phyloP scores from a whole-genome alignment of 1,284 basidiomycete genomes.

The Gymnopus androsaceus region DNA sequence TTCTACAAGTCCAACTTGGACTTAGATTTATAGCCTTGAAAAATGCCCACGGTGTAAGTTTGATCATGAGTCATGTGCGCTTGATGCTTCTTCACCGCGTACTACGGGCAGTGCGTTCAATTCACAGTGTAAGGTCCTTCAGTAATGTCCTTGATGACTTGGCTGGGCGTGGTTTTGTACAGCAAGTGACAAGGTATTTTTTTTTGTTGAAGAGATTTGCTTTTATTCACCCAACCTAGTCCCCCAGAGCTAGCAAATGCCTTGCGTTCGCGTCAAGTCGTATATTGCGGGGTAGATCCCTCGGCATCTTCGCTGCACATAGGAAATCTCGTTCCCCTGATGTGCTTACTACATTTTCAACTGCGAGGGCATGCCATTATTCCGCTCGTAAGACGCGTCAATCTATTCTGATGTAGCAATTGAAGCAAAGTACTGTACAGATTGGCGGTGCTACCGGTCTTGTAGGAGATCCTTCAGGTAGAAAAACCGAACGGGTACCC shows the following conservation, averaged over 20 bases:
- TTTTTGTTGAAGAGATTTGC: neutral
- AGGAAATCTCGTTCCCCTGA: conserved; percentile 89
- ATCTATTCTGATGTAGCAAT: conserved; percentile 7
- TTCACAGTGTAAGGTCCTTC: neutral
- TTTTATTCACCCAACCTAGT: conserved; percentile 22
- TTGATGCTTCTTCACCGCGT: neutral
- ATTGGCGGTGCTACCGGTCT: conserved; percentile 95
- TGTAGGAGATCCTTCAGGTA: conserved; percentile 96
- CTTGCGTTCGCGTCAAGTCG: conserved; percentile 46
- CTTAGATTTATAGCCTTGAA: neutral
- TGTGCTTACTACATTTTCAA: conserved; percentile 87
- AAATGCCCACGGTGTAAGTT: neutral
- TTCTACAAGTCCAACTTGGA: conserved; percentile 22
- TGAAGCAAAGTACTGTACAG: conserved; percentile 43
- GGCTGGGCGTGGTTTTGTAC: conserved; percentile 46
- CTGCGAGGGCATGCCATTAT: conserved; percentile 80
- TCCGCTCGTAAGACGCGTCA: conserved; percentile 64
- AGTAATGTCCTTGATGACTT: conserved; percentile 40
- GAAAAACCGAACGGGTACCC: conserved; percentile 79
- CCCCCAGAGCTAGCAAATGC: conserved; percentile 40
- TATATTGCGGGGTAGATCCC: conserved; percentile 94
- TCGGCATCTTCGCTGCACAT: conserved; percentile 89
- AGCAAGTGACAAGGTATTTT: conserved; percentile 45
- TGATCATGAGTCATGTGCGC: conserved; percentile 10
- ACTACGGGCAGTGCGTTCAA: conserved; percentile 8